Base-by-base conservation (phyloP, 768 basidiomycete genomes). In the Serendipita sp. region DNA sequence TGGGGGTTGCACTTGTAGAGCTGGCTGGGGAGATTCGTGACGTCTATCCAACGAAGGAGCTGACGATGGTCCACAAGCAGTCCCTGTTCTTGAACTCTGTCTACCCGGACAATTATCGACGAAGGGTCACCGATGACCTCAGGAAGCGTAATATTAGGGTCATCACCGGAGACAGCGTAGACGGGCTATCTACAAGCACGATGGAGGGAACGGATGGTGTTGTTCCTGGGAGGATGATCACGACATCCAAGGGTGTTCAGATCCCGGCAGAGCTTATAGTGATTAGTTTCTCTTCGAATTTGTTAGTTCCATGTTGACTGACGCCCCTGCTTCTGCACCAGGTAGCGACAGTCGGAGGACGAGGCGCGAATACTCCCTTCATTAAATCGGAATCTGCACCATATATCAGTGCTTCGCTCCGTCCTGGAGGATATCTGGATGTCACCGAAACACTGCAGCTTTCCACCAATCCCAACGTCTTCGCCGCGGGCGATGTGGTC, bases 401-500 rank as follows among this genome's bases (percentile, higher is more conserved):
- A 62, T 16, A 24, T 20, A n/a, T 64, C 33, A 24, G 64, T 63
- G 11, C 62, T 62, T 33, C 65, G 26, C 50, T 64, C 16, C 63
- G 62, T 26, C 48, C 63, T 9, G 61, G 28, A 20, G 58, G 63
- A 22, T 38, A 61, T 38, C 41, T 58, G 9, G 53, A 72, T 66
- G 78, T 86, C 62, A 80, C 78, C 63, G 75, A 81, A 2, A 84
- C 82, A 0, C 74, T 88, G 42, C 83, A 85, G 67, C 70, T 88
- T 2, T 67, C 66, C 3, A 72, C 70, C 0, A 72, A 83, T 69
- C 72, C 79, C 0, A 75, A 75, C 63, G 79, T 88, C 14, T 86
- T 83, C 63, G 87, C 85, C 0, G 75, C 72, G 1, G 86, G 86
- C 1, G 86, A 88, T 67, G 76, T 83, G 63, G 78, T 82, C 64